Evolutionary conservation across 192 early-diverging fungal genomes (phyloP), one percentile per base, ranked within the genome.

Genomic region (Neocallimastix lanati): DNA sequence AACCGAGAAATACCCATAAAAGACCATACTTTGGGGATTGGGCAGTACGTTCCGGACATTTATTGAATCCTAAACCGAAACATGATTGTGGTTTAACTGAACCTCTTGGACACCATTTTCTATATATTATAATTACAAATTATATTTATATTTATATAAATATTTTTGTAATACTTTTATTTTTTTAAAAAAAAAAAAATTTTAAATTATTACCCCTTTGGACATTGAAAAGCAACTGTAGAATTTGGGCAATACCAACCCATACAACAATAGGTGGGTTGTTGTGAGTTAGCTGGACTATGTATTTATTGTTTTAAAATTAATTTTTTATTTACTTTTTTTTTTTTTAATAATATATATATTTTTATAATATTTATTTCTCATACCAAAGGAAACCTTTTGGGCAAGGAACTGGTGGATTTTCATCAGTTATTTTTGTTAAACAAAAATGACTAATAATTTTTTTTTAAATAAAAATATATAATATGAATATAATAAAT

Each of bases 231-330:
- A 27, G 50, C 50, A 27, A 27, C 11, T 4, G 50, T n/a, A 9
- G 50, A 25, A 67, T 67, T 81, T 6, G 86, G 86, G 80, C 91
- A 91, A 40, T 87, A 88, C 78, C 86, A 90, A 14, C 90, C 89
- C 0, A 82, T 76, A 76, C 86, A 88, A 81, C 92, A 93, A 79
- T 90, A 89, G 77, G 86, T 78, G 13, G 92, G 91, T 78, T 92
- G 84, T 28, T 85, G 84, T 16, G 88, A 84, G 58, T 88, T 85
- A 1, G 80, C 36, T 14, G 88, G 87, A 83, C 88, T 67, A 67
- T 37, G 1, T 37, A 37, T 7, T 7, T 35, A 35, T n/a, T n/a
- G n/a, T n/a, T n/a, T n/a, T n/a, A n/a, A n/a, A n/a, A n/a, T n/a
- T n/a, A n/a, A n/a, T n/a, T n/a, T n/a, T n/a, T n/a, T n/a, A n/a